A percentile compares a stretch with the other conserved stretches of the same genome.
Conservation (phyloP, 2,329 filamentous ascomycete genomes). For the Pezicula carpinea region DNA sequence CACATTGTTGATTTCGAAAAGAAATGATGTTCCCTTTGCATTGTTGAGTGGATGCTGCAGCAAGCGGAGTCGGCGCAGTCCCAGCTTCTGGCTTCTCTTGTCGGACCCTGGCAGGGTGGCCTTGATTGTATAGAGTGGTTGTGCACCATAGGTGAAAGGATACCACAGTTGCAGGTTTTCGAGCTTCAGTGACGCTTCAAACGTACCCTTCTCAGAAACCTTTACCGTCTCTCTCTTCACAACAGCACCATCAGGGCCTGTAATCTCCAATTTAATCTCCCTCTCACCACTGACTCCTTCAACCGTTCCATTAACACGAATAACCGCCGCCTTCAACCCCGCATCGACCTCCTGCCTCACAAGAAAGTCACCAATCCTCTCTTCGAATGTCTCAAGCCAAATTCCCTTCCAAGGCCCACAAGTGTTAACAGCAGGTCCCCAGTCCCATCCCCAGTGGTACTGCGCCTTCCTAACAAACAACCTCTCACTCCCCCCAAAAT, state of each 20-base stretch:
- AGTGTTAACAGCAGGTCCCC: slow-evolving; percentile 60
- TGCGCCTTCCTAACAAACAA: slow-evolving; percentile 60
- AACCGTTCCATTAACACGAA: slow-evolving; percentile 37
- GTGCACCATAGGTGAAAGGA: slow-evolving; percentile 66
- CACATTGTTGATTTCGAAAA: slow-evolving; percentile 60
- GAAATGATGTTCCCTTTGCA: slow-evolving; percentile 57
- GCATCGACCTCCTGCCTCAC: slow-evolving; percentile 25
- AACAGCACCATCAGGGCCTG: slow-evolving; percentile 27
- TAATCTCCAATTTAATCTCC: slow-evolving; percentile 45
- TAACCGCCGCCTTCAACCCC: slow-evolving; percentile 21
- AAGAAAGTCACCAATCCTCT: slow-evolving; percentile 53
- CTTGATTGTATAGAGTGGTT: slow-evolving; percentile 64
- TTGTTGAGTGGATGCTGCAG: slow-evolving; percentile 33
- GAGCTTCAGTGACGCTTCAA: slow-evolving; percentile 43
- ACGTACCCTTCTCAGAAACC: slow-evolving; percentile 33
- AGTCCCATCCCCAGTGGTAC: slow-evolving; percentile 67
- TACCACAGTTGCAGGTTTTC: slow-evolving; percentile 67
- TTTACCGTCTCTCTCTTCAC: slow-evolving; percentile 48
- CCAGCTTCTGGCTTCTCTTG: slow-evolving; percentile 42
- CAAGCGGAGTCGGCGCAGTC: slow-evolving; percentile 46
- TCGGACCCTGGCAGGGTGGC: slow-evolving; percentile 47
- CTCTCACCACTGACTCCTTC: slow-evolving; percentile 44
- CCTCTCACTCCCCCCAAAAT: slow-evolving; percentile 40
- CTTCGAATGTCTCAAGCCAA: slow-evolving; percentile 58
- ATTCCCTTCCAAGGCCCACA: slow-evolving; percentile 64